Evolutionary conservation across 805 yeast genomes (phyloP), one percentile per base, ranked within the genome.

Genomic region (Starmerella apis): DNA sequence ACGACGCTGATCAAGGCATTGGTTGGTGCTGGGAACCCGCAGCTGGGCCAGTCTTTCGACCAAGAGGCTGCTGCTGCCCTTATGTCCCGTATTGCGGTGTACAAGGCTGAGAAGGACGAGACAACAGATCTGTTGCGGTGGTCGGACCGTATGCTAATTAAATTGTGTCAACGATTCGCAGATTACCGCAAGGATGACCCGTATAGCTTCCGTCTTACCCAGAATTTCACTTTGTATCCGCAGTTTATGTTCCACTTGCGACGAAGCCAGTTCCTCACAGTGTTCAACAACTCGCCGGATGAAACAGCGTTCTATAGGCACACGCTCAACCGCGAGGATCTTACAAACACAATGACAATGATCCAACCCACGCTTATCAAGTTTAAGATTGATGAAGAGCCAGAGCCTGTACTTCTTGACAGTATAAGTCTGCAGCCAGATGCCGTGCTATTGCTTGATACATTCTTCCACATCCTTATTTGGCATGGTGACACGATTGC

Each of bases 241-340:
- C 98, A 92, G 68, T 94, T 92, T 63, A 82, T 92, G 68, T 92
- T 83, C 71, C 94, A 92, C 65, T 74, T 92, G 69, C 83, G 98
- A 71, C 81, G 98, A 66, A 86, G 96, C 1, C 97, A 90, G 68
- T 88, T 92, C 67, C 72, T 92, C 65, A 94, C 86, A 66, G 95
- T 90, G 41, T 92, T 92, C 75, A 92, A 92, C 70, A 88, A 88
- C 68, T 92, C 98, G 5, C 98, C 98, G 1, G 99, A 92, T 71
- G 99, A 92, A 71, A 87, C 97, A 39, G 95, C 96, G 33, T 92
- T 88, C 68, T 86, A 90, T 69, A 80, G 96, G 66, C 98, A 92
- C 67, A 81, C 86, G 16, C 77, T 92, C 64, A 76, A 84, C 64
- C 80, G 90, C 57, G 96, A 92, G 63, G 96, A 92, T 65, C 83